phyloP scores from a whole-genome alignment of 257 asterid species.

The Solanum dulcamara region DNA sequence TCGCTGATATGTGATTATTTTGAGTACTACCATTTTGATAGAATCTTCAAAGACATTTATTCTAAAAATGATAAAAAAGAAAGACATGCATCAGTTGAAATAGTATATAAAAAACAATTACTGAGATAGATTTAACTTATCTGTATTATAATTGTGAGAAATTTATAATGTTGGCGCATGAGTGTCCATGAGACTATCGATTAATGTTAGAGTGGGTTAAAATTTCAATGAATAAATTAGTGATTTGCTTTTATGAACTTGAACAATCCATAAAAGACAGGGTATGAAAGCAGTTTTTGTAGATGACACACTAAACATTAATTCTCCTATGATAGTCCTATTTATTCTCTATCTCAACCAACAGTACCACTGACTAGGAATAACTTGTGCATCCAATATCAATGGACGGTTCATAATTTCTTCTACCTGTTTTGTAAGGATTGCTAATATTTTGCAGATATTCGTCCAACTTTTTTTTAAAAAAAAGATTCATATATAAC shows the following conservation, averaged over 20 bases:
- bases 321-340: neutral
- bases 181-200: neutral
- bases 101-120: neutral
- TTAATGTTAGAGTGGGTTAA: no score
- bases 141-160: neutral
- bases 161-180: neutral
- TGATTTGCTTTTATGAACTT: no score
- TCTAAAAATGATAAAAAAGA: neutral
- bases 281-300: no score
- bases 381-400: no score
- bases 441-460: neutral
- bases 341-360: neutral
- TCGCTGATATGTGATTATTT: neutral
- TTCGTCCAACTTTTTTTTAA: neutral
- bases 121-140: neutral
- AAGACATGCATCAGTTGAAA: neutral
- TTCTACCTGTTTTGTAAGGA: neutral
- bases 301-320: neutral
- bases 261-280: no score
- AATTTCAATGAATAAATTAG: no score
- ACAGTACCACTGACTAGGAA: neutral
- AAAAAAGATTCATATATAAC: neutral
- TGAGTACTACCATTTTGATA: neutral
- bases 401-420: neutral
- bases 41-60: neutral